phyloP scores from a whole-genome alignment of 306 rosid species.

The Ceratonia siliqua region DNA sequence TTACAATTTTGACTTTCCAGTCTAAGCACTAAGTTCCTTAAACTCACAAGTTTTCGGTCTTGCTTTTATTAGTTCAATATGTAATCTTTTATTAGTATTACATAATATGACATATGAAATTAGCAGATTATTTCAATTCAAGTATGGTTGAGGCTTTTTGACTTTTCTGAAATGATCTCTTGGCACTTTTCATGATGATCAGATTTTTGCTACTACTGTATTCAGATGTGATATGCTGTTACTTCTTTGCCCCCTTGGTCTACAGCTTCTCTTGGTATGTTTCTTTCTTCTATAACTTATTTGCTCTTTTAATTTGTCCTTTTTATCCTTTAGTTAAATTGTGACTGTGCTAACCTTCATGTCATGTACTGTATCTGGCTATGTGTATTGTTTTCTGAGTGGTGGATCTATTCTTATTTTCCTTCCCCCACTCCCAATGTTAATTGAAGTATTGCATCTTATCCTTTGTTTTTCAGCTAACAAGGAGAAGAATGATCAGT shows the following conservation, averaged over 20 bases:
- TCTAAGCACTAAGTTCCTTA: not conserved
- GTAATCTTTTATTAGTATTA: not conserved
- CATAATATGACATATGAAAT: not conserved
- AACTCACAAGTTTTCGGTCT: not conserved
- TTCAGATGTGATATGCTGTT: conserved; percentile 89
- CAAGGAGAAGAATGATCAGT: no score
- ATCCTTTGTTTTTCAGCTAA: not conserved
- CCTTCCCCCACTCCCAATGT: not conserved
- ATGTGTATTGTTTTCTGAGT: conserved; percentile 12
- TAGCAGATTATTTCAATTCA: not conserved
- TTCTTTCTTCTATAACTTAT: conserved; percentile 4
- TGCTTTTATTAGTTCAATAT: conserved; percentile 5
- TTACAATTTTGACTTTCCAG: not conserved
- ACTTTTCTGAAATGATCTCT: conserved; percentile 27
- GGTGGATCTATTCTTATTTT: conserved; percentile 19
- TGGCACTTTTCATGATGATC: conserved; percentile 40
- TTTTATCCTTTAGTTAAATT: conserved; percentile 4
- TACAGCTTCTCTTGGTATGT: conserved; percentile 80
- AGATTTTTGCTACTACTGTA: conserved; percentile 80
- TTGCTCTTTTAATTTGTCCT: not conserved
- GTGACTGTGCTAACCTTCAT: conserved; percentile 1
- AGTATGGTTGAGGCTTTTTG: not conserved
- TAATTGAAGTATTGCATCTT: not conserved
- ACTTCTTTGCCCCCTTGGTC: conserved; percentile 81
- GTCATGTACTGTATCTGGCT: conserved; percentile 5